phyloP scores from a whole-genome alignment of 441 rosid species.

The Populus hybrid region DNA sequence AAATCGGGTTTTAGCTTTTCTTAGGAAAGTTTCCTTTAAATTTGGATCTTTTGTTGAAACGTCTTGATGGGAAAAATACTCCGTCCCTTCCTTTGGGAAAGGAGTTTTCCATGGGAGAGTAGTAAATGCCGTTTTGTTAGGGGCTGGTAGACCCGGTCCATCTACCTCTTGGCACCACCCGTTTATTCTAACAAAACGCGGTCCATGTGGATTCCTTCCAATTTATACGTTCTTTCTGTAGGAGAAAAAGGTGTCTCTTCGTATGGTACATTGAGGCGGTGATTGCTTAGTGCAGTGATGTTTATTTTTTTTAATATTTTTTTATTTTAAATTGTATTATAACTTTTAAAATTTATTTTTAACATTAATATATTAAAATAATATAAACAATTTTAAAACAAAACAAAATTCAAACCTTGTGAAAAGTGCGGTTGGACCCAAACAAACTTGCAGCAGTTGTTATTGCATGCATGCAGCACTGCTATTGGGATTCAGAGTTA shows the following conservation, averaged over 20 bases:
- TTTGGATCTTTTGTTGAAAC: constrained; percentile 48
- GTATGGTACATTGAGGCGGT: too few relatives aligned
- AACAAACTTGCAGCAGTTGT: too few relatives aligned
- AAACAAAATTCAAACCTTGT: too few relatives aligned
- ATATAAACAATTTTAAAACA: too few relatives aligned
- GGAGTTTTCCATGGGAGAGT: constrained; percentile 25
- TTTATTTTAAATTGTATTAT: too few relatives aligned
- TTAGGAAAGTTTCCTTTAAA: constrained; percentile 32
- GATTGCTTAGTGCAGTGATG: too few relatives aligned
- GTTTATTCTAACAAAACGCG: constrained; percentile 3
- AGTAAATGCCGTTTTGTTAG: constrained; percentile 47
- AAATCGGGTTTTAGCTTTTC: constrained; percentile 1
- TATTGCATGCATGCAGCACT: too few relatives aligned
- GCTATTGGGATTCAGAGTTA: too few relatives aligned
- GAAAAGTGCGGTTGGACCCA: too few relatives aligned
- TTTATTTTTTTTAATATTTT: too few relatives aligned
- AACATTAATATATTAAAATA: too few relatives aligned
- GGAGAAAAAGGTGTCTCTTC: background rate
- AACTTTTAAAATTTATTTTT: too few relatives aligned
- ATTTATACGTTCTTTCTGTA: constrained; percentile 2
- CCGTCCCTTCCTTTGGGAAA: constrained; percentile 20
- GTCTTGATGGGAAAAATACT: constrained; percentile 20
- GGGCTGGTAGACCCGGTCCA: constrained; percentile 40
- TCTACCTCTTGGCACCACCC: constrained; percentile 10
- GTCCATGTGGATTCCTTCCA: constrained; percentile 8